Base-by-base conservation (phyloP, 805 yeast genomes). In the Tetrapisispora phaffii region DNA sequence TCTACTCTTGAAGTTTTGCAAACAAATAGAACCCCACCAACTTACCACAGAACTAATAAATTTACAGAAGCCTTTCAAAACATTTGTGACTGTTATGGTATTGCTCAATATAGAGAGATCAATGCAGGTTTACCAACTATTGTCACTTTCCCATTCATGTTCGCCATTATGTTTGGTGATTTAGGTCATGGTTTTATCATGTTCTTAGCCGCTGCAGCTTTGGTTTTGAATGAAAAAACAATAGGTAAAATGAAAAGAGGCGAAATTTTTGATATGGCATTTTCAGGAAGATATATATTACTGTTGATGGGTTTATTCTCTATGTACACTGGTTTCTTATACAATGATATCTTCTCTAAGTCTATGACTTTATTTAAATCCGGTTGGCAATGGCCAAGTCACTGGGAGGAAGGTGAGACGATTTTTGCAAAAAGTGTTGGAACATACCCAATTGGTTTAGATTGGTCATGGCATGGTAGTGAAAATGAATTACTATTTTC, bases 131-230 rank as follows among this genome's bases (percentile, higher is more conserved):
- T 82, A 49, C 81, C 89, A 16, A 78, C 88, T 1, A 73, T 81
- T 34, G 79, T 81, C 16, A 82, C 89, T 0, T 82, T 82, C 66
- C 89, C 89, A 15, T 82, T 82, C 58, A 79, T 82, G 85, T 82
- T 82, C 66, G 87, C 89, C 16, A 79, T 82, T 50, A 82, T 82
- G 89, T 82, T 82, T 66, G 89, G 89, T 66, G 89, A 82, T 66
- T 67, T 82, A 50, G 89, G 89, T 10, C 89, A 82, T 58, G 89
- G 89, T n/a, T 65, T 79, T 46, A 67, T 82, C 45, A 66, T 82
- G 57, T 60, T 75, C 26, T 59, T 79, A 51, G 80, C 77, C 19
- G 84, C 84, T 12, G 50, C 71, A 17, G 58, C 66, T 4, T 62
- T 82, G 47, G 82, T 82, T 9, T 55, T 70, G 36, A 76, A 77